phyloP scores from a whole-genome alignment of 495 filamentous ascomycete genomes.

The Daldinia loculata region DNA sequence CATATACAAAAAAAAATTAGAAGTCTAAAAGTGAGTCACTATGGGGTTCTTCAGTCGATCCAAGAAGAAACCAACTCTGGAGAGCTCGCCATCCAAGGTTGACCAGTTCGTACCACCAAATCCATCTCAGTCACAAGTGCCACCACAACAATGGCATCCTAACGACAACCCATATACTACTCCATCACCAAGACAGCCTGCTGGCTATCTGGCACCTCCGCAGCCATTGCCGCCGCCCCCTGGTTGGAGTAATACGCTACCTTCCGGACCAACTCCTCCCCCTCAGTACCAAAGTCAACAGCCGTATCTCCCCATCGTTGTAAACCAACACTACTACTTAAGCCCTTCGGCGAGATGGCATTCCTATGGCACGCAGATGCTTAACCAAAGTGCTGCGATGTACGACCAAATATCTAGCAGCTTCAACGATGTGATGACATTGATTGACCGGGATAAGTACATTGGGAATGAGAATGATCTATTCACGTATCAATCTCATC shows the following conservation, averaged over 20 bases:
- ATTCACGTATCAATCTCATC: conserved; percentile 51
- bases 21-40: conserved; percentile 18
- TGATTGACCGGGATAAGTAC: conserved; percentile 74
- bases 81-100: conserved; percentile 28
- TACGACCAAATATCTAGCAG: conserved; percentile 65
- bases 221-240: conserved; percentile 44
- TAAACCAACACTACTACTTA: conserved; percentile 60
- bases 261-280: conserved; percentile 25
- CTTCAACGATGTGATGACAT: conserved; percentile 69
- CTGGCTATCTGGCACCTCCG: conserved; percentile 45
- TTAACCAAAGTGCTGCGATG: conserved; percentile 59
- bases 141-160: conserved; percentile 38
- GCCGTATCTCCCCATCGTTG: conserved; percentile 52
- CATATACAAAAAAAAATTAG: conserved; percentile 9
- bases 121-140: conserved; percentile 33
- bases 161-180: conserved; percentile 34
- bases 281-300: conserved; percentile 43
- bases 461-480: conserved; percentile 70
- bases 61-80: conserved; percentile 52
- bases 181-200: conserved; percentile 42
- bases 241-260: conserved; percentile 41
- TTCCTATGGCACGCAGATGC: conserved; percentile 50
- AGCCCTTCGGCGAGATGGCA: conserved; percentile 47
- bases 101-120: conserved; percentile 31
- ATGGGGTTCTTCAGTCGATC: conserved; percentile 59